Base-by-base conservation (phyloP, 306 rosid species). In the Geum urbanum region DNA sequence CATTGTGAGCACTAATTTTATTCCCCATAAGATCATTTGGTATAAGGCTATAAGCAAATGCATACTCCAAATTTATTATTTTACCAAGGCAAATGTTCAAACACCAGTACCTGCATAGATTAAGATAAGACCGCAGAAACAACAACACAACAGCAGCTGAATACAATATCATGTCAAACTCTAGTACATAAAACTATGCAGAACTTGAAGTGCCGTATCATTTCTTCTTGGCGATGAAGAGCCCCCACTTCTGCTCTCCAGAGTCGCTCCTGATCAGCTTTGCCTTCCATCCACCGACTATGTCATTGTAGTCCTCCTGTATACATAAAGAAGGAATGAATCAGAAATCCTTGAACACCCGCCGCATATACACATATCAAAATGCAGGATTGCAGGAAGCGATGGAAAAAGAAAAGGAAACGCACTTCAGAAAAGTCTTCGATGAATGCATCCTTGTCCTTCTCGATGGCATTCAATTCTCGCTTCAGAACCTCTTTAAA, bases 381-480 rank as follows among this genome's bases (percentile, higher is more conserved):
- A 55, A 40, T 39, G 22, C 43, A 16, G 15, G 9, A 43, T 27
- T 27, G 18, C n/a, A 20, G 6, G 63, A 27, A 27, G 32, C 32
- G 2, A 2, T 27, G 32, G 59, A 24, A 52, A 51, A 22, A 10
- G 55, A 27, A 47, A 58, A 85, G 18, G 39, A 63, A 76, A 81
- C 85, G 59, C 73, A 94, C 99, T 60, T 87, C 77, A 32, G 97
- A 78, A 44, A 94, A 86, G 74, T 91, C 99, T 4, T 15, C 1
- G 67, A 91, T 69, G 80, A 94, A 87, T 22, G 77, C 77, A 0
- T 84, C 87, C 84, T 79, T 89, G 18, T 81, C 84, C 76, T 84
- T 81, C 87, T 91, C 95, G 22, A 94, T 80, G 22, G 81, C 83
- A 19, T 67, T 8, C 41, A 94, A 75, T 81, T 94, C 99, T 78